Evolutionary conservation across 495 filamentous ascomycete species (phyloP).

Genomic region (Aspergillus asperescens): DNA sequence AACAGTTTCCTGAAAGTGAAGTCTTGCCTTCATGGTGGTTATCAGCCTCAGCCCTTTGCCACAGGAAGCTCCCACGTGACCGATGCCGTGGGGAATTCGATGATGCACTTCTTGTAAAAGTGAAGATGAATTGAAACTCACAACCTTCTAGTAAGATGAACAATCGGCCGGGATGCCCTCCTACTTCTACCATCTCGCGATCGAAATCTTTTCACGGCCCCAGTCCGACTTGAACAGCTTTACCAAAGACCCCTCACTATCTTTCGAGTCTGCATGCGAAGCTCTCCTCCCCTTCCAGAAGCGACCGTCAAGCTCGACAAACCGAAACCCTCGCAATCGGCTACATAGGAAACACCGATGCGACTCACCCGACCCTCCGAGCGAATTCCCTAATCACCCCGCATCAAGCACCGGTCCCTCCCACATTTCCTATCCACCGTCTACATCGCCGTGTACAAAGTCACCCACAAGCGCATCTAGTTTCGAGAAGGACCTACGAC

Average conservation of each 20-base stretch:
- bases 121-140: not conserved
- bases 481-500: slow-evolving; percentile 53
- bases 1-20: not conserved
- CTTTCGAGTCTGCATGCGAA: slow-evolving; percentile 39
- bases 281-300: slow-evolving; percentile 40
- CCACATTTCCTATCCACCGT: not conserved
- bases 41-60: not conserved
- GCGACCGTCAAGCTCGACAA: slow-evolving; percentile 18
- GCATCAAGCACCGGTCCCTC: slow-evolving; percentile 3
- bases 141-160: slow-evolving; percentile 26
- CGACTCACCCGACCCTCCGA: not conserved
- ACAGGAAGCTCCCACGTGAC: slow-evolving; percentile 7
- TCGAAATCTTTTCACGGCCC: slow-evolving; percentile 66
- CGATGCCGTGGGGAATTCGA: not conserved
- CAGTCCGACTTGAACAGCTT: slow-evolving; percentile 30
- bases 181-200: slow-evolving; percentile 85
- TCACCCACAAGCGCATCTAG: slow-evolving; percentile 17
- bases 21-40: not conserved
- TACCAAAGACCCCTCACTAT: slow-evolving; percentile 14
- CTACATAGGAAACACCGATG: slow-evolving; percentile 12
- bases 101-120: not conserved
- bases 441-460: slow-evolving; percentile 11
- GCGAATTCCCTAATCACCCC: not conserved
- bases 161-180: slow-evolving; percentile 58
- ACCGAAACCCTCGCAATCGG: slow-evolving; percentile 14